These are phyloP conservation scores for Austroboletus olivaceoglutinosus DNA, from an alignment of 1,284 basidiomycete genomes.

Conservation along the genomic window DNA sequence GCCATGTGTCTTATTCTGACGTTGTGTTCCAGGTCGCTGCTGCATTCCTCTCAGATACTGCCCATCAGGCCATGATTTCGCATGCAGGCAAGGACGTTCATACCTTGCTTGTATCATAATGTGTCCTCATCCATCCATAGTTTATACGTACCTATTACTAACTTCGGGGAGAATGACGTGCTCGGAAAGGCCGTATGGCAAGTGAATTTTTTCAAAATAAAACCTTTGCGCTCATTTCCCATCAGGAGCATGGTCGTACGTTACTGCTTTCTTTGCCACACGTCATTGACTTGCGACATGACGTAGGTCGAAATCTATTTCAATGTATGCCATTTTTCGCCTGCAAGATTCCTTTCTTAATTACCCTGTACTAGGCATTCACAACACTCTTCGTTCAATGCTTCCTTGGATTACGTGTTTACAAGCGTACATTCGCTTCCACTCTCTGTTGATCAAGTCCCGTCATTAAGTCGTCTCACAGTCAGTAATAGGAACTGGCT, in stretches of 20 bases:
- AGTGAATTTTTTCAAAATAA: constrained; percentile 10
- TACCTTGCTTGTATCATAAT: not conserved
- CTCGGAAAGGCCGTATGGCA: constrained; percentile 48
- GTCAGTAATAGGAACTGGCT: constrained; percentile 27
- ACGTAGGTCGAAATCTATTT: constrained; percentile 36
- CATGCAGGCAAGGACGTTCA: constrained; percentile 43
- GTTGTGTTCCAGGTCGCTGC: constrained; percentile 39
- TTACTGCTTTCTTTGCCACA: not conserved
- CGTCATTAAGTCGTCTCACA: constrained; percentile 2
- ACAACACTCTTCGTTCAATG: constrained; percentile 39
- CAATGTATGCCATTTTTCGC: constrained; percentile 18
- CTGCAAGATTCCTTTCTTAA: not conserved
- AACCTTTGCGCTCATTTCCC: not conserved
- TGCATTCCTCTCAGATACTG: constrained; percentile 49
- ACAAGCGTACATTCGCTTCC: constrained; percentile 17
- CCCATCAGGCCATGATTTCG: constrained; percentile 55
- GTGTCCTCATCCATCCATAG: constrained; percentile 27
- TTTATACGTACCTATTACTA: constrained; percentile 55
- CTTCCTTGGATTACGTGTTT: constrained; percentile 31
- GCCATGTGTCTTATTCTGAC: not conserved
- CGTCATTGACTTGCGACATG: not conserved
- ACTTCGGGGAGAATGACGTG: constrained; percentile 40
- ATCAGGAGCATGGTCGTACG: constrained; percentile 49
- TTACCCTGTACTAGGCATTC: constrained; percentile 18
- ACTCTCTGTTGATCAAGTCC: not conserved